Percentiles rank a stretch among this genome's conserved stretches.
These are phyloP conservation scores for Trichoderma gamsii DNA, from an alignment of 495 filamentous ascomycete species.

Conservation along the genomic window DNA sequence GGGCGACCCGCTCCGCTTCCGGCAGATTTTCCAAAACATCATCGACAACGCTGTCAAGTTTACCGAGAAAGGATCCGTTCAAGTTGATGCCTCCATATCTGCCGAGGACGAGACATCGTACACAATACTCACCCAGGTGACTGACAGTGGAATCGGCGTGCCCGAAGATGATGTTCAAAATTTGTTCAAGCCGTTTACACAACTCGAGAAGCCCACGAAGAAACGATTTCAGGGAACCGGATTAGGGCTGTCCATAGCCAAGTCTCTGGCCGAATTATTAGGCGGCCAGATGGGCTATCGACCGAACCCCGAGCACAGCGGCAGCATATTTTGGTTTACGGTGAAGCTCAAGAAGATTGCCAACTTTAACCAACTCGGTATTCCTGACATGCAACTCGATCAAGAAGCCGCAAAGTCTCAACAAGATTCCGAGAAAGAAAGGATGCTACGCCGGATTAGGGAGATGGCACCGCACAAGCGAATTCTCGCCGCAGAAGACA, in stretches of 20 bases:
- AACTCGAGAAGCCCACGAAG: constrained; percentile 67
- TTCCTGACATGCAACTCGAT: background rate
- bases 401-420: constrained; percentile 13
- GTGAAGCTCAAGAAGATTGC: constrained; percentile 44
- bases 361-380: constrained; percentile 20
- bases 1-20: constrained; percentile 43
- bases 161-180: constrained; percentile 51
- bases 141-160: constrained; percentile 74
- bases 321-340: constrained; percentile 58
- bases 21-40: constrained; percentile 45
- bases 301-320: constrained; percentile 45
- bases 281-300: constrained; percentile 56
- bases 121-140: constrained; percentile 53
- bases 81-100: constrained; percentile 28
- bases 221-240: constrained; percentile 78
- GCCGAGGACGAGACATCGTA: constrained; percentile 38
- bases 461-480: constrained; percentile 33
- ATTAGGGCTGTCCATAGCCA: constrained; percentile 70
- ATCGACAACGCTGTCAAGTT: constrained; percentile 45
- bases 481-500: constrained; percentile 54
- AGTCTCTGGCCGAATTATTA: constrained; percentile 67
- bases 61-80: constrained; percentile 39
- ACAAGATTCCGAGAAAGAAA: background rate
- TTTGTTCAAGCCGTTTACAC: constrained; percentile 77
- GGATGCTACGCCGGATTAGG: constrained; percentile 20